These are phyloP conservation scores for Apiospora marii DNA, from an alignment of 2,329 filamentous ascomycete species.

Conservation along the genomic window DNA sequence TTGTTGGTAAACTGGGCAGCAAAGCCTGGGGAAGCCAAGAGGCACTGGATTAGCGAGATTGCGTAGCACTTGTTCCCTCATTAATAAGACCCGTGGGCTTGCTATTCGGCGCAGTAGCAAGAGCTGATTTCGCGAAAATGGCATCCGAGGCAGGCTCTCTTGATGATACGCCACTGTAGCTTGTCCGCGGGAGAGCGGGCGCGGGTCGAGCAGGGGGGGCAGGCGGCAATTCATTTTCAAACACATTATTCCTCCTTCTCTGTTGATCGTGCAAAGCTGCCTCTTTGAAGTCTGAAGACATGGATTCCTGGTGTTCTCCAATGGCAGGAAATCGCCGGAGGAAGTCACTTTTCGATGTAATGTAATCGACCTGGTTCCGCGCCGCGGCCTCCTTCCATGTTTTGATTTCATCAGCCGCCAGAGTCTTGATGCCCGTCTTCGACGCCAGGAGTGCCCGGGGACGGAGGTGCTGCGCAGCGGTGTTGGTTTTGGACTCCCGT, in stretches of 20 bases:
- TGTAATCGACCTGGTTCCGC: slow-evolving; percentile 55
- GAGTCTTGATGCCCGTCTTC: slow-evolving; percentile 66
- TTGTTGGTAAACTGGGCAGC: slow-evolving; percentile 67
- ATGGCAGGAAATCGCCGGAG: slow-evolving; percentile 81
- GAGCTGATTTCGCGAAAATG: slow-evolving; percentile 52
- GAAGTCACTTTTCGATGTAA: slow-evolving; percentile 83
- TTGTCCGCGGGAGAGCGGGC: slow-evolving; percentile 72
- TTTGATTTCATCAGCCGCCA: slow-evolving; percentile 82
- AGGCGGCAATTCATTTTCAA: slow-evolving; percentile 56
- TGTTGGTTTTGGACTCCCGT: slow-evolving; percentile 47
- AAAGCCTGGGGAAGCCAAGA: slow-evolving; percentile 78
- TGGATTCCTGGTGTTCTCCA: slow-evolving; percentile 66
- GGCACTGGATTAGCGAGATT: slow-evolving; percentile 86
- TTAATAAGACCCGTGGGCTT: slow-evolving; percentile 77
- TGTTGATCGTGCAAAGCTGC: background rate
- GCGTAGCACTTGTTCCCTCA: slow-evolving; percentile 87
- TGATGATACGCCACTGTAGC: slow-evolving; percentile 76
- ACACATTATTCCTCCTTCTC: slow-evolving; percentile 42
- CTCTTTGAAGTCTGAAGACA: slow-evolving; percentile 52
- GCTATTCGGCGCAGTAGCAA: slow-evolving; percentile 45
- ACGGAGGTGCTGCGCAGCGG: slow-evolving; percentile 28
- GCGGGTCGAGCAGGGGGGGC: slow-evolving; percentile 71
- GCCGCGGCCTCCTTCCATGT: slow-evolving; percentile 76
- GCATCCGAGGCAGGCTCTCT: slow-evolving; percentile 43
- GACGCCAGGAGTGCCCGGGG: slow-evolving; percentile 42